Percentiles rank a stretch among this genome's conserved stretches.
These are phyloP conservation scores for Dipodascus albidus DNA, from an alignment of 805 yeast species.

Conservation along the genomic window DNA sequence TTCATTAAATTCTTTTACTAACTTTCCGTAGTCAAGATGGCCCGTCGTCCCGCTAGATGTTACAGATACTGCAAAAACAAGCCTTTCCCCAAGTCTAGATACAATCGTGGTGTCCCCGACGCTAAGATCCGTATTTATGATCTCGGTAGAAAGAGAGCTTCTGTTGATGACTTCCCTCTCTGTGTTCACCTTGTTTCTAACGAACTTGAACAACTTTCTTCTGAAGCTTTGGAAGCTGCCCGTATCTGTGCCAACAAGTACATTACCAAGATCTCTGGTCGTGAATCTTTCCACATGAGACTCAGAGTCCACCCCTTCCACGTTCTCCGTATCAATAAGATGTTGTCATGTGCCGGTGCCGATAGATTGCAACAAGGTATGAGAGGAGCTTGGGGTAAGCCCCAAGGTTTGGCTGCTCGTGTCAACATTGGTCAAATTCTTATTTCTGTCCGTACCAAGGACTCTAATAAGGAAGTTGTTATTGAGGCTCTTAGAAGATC, in stretches of 20 bases:
- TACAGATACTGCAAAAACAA: conserved; percentile 99
- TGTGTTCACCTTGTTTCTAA: conserved; percentile 99
- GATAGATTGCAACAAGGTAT: conserved; percentile 99
- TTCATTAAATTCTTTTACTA: background rate
- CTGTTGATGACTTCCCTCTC: conserved; percentile 98
- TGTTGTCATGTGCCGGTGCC: conserved; percentile 99
- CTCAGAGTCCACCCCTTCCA: conserved; percentile 99
- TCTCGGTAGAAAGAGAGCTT: conserved; percentile 99
- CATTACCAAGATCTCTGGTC: conserved; percentile 94
- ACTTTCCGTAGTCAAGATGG: conserved; percentile 41
- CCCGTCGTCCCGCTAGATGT: conserved; percentile 99
- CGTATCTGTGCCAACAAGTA: conserved; percentile 99
- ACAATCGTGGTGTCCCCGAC: conserved; percentile 99
- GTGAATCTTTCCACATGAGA: conserved; percentile 99
- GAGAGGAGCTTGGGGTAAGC: conserved; percentile 99
- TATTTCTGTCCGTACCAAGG: conserved; percentile 97
- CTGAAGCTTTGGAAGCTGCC: conserved; percentile 99
- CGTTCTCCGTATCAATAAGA: conserved; percentile 99
- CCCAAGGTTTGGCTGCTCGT: conserved; percentile 99
- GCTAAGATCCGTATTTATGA: conserved; percentile 98
- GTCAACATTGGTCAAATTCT: conserved; percentile 97
- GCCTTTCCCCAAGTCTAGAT: conserved; percentile 99
- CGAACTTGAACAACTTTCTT: conserved; percentile 98
- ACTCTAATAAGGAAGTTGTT: conserved; percentile 92
- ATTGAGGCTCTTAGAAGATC: conserved; percentile 99